These are phyloP conservation scores for Leptographium lundbergii DNA, from an alignment of 2,329 filamentous ascomycete genomes.

Conservation along the genomic window DNA sequence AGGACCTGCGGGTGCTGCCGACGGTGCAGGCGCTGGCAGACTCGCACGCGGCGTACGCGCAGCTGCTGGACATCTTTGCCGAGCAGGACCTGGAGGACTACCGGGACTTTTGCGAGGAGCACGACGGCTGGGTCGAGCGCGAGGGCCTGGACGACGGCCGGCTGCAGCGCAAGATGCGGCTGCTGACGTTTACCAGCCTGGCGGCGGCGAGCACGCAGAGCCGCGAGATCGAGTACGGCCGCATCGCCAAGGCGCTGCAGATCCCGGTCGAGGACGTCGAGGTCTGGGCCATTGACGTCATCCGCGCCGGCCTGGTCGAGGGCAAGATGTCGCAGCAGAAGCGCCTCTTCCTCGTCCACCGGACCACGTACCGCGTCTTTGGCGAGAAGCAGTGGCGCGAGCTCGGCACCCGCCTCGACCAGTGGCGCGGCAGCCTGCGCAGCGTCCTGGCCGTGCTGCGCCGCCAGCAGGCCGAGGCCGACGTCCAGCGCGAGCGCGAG, in stretches of 20 bases:
- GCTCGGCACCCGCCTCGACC: slow-evolving; percentile 78
- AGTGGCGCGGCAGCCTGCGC: slow-evolving; percentile 74
- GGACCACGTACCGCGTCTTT: slow-evolving; percentile 92
- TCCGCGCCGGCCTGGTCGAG: slow-evolving; percentile 88
- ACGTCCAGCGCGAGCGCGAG: slow-evolving; percentile 67
- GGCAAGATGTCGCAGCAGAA: slow-evolving; percentile 91
- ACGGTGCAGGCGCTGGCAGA: slow-evolving; percentile 78
- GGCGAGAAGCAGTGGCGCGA: slow-evolving; percentile 97
- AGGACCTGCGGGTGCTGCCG: slow-evolving; percentile 69
- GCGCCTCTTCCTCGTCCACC: slow-evolving; percentile 87
- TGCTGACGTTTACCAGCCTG: slow-evolving; percentile 83
- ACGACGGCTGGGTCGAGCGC: slow-evolving; percentile 72
- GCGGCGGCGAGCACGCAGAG: slow-evolving; percentile 73
- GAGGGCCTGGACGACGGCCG: slow-evolving; percentile 58
- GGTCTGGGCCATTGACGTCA: slow-evolving; percentile 98
- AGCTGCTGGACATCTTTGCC: slow-evolving; percentile 90
- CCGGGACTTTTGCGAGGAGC: slow-evolving; percentile 87
- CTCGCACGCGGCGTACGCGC: slow-evolving; percentile 72
- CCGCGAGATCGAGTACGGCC: slow-evolving; percentile 77
- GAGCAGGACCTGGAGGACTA: slow-evolving; percentile 92
- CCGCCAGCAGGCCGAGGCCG: slow-evolving; percentile 68
- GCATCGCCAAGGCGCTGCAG: slow-evolving; percentile 74
- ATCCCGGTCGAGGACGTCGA: slow-evolving; percentile 77
- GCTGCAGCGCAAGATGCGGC: slow-evolving; percentile 88
- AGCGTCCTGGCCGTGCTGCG: slow-evolving; percentile 68